A percentile compares a stretch with the other conserved stretches of the same genome.
phyloP scores from a whole-genome alignment of 2,329 filamentous ascomycete genomes.

The Pezicula carpinea region DNA sequence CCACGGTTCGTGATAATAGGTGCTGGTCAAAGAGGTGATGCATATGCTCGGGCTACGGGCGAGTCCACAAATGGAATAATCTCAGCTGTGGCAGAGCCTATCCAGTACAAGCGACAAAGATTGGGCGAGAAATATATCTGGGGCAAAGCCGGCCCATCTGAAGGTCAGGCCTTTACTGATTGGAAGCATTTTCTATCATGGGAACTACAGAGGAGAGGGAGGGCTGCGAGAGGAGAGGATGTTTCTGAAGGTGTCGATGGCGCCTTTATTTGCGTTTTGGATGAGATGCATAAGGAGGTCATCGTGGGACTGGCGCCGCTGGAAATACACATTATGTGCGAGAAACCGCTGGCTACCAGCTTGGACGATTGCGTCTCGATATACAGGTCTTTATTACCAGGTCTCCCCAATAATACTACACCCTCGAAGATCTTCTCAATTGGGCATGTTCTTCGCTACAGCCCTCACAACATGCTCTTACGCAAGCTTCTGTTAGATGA shows the following conservation, averaged over 20 bases:
- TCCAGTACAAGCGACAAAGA: conserved; percentile 67
- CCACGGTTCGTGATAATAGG: conserved; percentile 76
- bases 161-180: conserved; percentile 65
- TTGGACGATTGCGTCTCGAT: conserved; percentile 75
- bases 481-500: conserved; percentile 73
- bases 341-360: conserved; percentile 86
- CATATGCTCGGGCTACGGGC: conserved; percentile 67
- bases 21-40: conserved; percentile 72
- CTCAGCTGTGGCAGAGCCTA: conserved; percentile 75
- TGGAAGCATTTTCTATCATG: conserved; percentile 76
- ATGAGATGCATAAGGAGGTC: conserved; percentile 83
- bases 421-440: conserved; percentile 69
- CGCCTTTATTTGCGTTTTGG: conserved; percentile 71
- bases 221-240: conserved; percentile 42
- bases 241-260: conserved; percentile 43
- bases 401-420: conserved; percentile 26
- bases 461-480: conserved; percentile 83
- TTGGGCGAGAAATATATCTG: conserved; percentile 74
- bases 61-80: conserved; percentile 63
- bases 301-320: conserved; percentile 67
- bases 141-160: conserved; percentile 43
- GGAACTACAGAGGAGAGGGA: conserved; percentile 58
- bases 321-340: conserved; percentile 82
- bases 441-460: conserved; percentile 90
- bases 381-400: conserved; percentile 49